These are phyloP conservation scores for Colletotrichum lindemuthianum DNA, from an alignment of 2,329 filamentous ascomycete genomes.

Conservation along the genomic window DNA sequence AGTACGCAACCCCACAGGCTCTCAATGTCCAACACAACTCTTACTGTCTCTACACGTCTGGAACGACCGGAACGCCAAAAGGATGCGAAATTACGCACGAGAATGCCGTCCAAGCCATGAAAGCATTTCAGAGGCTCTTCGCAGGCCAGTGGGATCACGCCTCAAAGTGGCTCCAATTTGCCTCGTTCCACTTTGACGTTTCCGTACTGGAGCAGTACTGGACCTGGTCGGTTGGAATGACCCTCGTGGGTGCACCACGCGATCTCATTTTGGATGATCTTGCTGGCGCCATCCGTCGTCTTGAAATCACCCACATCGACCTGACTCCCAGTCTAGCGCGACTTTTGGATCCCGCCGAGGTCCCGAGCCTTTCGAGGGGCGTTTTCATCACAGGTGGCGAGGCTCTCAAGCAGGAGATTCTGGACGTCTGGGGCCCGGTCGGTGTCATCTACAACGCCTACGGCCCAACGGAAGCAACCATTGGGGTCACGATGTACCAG, in stretches of 20 bases:
- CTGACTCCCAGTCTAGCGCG: slow-evolving; percentile 88
- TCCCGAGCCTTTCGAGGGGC: slow-evolving; percentile 80
- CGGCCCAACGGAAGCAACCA: slow-evolving; percentile 91
- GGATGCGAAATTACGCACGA: slow-evolving; percentile 90
- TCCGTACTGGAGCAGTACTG: slow-evolving; percentile 94
- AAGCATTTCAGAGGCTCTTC: slow-evolving; percentile 85
- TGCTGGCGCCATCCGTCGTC: slow-evolving; percentile 73
- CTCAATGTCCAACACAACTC: slow-evolving; percentile 63
- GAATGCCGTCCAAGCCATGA: slow-evolving; percentile 89
- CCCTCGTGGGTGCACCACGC: slow-evolving; percentile 81
- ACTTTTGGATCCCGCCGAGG: slow-evolving; percentile 80
- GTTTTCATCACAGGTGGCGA: slow-evolving; percentile 96
- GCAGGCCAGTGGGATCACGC: slow-evolving; percentile 74
- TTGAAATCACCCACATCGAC: slow-evolving; percentile 89
- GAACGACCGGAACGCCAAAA: slow-evolving; percentile 87
- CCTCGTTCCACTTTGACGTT: slow-evolving; percentile 94
- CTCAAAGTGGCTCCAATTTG: slow-evolving; percentile 91
- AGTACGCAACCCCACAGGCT: slow-evolving; percentile 42
- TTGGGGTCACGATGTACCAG: slow-evolving; percentile 91
- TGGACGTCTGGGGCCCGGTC: slow-evolving; percentile 84
- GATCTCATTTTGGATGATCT: slow-evolving; percentile 90
- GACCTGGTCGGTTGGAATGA: slow-evolving; percentile 92
- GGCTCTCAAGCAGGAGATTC: slow-evolving; percentile 86
- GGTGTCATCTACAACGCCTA: slow-evolving; percentile 92
- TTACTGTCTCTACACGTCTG: slow-evolving; percentile 89